A percentile compares a stretch with the other conserved stretches of the same genome.
phyloP scores from a whole-genome alignment of 768 basidiomycete genomes.

The Lactifluus subvellereus region DNA sequence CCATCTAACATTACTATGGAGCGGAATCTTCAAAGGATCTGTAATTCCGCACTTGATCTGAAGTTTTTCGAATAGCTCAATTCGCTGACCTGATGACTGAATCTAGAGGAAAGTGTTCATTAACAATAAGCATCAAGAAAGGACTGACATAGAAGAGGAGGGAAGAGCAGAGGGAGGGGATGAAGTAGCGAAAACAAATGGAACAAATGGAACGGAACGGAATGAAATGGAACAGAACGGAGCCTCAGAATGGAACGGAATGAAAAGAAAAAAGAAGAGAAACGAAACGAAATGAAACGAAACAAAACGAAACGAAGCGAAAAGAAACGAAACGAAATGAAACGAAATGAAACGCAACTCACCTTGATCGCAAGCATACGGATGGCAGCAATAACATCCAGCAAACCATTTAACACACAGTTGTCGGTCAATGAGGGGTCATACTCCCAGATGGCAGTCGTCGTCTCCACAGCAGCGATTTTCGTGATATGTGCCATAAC shows the following conservation, averaged over 20 bases:
- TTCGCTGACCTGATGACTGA: neutral
- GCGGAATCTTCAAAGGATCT: neutral
- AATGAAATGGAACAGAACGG: too few species aligned
- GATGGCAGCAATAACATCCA: slow-evolving; percentile 31
- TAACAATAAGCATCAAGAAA: neutral
- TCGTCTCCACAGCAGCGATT: slow-evolving; percentile 28
- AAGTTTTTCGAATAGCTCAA: neutral
- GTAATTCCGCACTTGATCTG: neutral
- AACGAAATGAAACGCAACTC: too few species aligned
- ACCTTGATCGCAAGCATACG: slow-evolving; percentile 32
- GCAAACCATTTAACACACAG: slow-evolving; percentile 26
- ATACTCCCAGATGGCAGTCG: slow-evolving; percentile 34
- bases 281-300: too few species aligned
- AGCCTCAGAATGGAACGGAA: too few species aligned
- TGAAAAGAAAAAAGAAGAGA: too few species aligned
- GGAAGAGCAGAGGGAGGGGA: too few species aligned
- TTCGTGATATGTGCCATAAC: slow-evolving; percentile 34
- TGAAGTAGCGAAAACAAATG: too few species aligned
- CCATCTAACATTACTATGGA: neutral
- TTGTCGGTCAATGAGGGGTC: slow-evolving; percentile 28
- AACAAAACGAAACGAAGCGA: too few species aligned
- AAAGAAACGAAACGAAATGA: too few species aligned
- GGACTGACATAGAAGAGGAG: too few species aligned
- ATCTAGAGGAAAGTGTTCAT: neutral
- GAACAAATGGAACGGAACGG: too few species aligned